Evolutionary conservation across 2,329 filamentous ascomycete species (phyloP).

Genomic region (Huntiella decipiens): DNA sequence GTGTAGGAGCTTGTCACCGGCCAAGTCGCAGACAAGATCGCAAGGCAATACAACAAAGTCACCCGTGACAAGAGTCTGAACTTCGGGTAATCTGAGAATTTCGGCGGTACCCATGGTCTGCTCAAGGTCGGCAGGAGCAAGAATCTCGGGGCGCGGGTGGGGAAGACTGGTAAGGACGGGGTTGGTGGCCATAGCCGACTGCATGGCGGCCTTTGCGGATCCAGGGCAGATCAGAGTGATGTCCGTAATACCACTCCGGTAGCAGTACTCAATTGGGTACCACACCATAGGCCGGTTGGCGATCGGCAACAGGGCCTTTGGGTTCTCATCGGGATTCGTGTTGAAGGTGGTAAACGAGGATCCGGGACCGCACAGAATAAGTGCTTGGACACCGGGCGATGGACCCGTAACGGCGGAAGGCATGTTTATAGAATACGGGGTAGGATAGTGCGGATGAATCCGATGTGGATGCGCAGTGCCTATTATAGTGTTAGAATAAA

Average conservation of each 20-base stretch:
- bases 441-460: slow-evolving; percentile 3
- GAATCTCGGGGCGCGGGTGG: slow-evolving; percentile 51
- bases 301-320: slow-evolving; percentile 65
- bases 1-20: slow-evolving; percentile 65
- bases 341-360: slow-evolving; percentile 71
- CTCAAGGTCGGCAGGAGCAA: slow-evolving; percentile 58
- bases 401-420: slow-evolving; percentile 58
- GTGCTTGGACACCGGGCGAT: slow-evolving; percentile 58
- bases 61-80: slow-evolving; percentile 56
- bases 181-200: slow-evolving; percentile 54
- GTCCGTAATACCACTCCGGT: slow-evolving; percentile 57
- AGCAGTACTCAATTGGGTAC: slow-evolving; percentile 75
- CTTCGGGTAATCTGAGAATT: slow-evolving; percentile 65
- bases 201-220: slow-evolving; percentile 46
- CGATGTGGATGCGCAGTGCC: background rate
- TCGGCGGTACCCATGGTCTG: slow-evolving; percentile 80
- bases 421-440: slow-evolving; percentile 27
- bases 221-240: slow-evolving; percentile 45
- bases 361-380: slow-evolving; percentile 68
- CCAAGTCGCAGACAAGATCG: slow-evolving; percentile 79
- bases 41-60: slow-evolving; percentile 88
- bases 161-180: slow-evolving; percentile 59
- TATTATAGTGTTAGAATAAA: slow-evolving; percentile 1
- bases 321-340: slow-evolving; percentile 58
- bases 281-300: slow-evolving; percentile 79